Conservation (phyloP, 2,329 filamentous ascomycete species). For the Talaromyces sp. region DNA sequence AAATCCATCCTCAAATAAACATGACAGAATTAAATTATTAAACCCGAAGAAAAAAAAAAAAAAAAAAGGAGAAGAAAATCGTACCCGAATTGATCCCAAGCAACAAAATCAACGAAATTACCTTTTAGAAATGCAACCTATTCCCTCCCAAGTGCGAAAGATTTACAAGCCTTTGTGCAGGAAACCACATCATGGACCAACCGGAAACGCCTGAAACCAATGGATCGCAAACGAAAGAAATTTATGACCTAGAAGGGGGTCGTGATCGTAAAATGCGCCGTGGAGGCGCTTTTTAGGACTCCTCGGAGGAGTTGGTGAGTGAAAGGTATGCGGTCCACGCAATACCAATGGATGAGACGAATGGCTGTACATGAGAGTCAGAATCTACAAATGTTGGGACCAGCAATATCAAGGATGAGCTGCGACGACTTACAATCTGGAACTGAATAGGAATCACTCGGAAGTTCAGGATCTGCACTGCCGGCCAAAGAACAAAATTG, state of each 20-base stretch:
- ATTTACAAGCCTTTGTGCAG: slow-evolving; percentile 17
- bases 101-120: slow-evolving; percentile 12
- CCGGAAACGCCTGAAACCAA: slow-evolving; percentile 21
- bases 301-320: slow-evolving; percentile 82
- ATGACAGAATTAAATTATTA: too few relatives aligned
- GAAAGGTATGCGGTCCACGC: slow-evolving; percentile 98
- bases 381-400: too few relatives aligned
- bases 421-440: slow-evolving; percentile 74
- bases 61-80: neutral
- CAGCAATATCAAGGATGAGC: neutral
- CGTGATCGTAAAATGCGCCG: slow-evolving; percentile 20
- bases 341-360: slow-evolving; percentile 93
- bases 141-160: slow-evolving; percentile 5
- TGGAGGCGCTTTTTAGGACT: slow-evolving; percentile 47
- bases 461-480: slow-evolving; percentile 96
- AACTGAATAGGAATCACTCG: slow-evolving; percentile 91
- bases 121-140: slow-evolving; percentile 17
- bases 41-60: neutral
- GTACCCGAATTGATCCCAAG: slow-evolving; percentile 10
- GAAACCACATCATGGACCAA: slow-evolving; percentile 10
- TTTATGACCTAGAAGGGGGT: slow-evolving; percentile 10
- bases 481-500: slow-evolving; percentile 93
- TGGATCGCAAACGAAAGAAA: slow-evolving; percentile 9
- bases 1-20: neutral
- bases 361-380: slow-evolving; percentile 65